Conservation (phyloP, 2,329 filamentous ascomycete species). For the Aspergillus uvarum region DNA sequence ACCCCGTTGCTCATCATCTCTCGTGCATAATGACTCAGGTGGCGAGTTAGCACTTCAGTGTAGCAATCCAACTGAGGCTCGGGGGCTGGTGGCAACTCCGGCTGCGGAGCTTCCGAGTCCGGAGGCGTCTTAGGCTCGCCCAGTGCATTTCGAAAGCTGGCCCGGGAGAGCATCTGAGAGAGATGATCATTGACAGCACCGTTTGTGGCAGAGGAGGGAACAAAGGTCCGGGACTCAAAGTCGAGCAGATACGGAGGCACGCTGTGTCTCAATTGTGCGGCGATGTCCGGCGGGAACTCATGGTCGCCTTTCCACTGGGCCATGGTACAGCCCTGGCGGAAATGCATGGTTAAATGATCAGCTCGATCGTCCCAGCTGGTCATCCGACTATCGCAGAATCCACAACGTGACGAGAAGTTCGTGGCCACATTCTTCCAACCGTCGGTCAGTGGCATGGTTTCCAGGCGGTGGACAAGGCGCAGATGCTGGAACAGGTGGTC, state of each 20-base stretch:
- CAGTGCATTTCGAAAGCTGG: not conserved
- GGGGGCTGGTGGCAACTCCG: not conserved
- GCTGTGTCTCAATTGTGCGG: constrained; percentile 16
- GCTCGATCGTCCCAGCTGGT: constrained; percentile 51
- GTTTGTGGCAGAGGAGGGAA: constrained; percentile 24
- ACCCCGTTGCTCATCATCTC: not conserved
- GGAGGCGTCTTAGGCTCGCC: no score
- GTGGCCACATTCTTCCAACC: constrained; percentile 34
- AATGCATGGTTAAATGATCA: constrained; percentile 54
- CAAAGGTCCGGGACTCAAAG: constrained; percentile 17
- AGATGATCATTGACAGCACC: constrained; percentile 18
- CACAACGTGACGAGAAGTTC: constrained; percentile 51
- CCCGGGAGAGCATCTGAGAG: constrained; percentile 20
- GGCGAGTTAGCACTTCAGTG: constrained; percentile 17
- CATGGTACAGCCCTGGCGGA: constrained; percentile 52
- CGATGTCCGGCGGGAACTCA: constrained; percentile 37
- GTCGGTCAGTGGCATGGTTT: constrained; percentile 25
- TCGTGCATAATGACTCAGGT: constrained; percentile 19
- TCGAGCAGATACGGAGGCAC: constrained; percentile 25
- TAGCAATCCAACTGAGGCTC: constrained; percentile 12
- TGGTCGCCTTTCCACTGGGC: constrained; percentile 54
- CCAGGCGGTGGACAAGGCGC: constrained; percentile 50
- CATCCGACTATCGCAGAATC: constrained; percentile 50
- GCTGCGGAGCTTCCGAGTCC: no score
- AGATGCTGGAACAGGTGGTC: constrained; percentile 57